Base-by-base conservation (phyloP, 805 yeast species). In the Pichia occidentalis region DNA sequence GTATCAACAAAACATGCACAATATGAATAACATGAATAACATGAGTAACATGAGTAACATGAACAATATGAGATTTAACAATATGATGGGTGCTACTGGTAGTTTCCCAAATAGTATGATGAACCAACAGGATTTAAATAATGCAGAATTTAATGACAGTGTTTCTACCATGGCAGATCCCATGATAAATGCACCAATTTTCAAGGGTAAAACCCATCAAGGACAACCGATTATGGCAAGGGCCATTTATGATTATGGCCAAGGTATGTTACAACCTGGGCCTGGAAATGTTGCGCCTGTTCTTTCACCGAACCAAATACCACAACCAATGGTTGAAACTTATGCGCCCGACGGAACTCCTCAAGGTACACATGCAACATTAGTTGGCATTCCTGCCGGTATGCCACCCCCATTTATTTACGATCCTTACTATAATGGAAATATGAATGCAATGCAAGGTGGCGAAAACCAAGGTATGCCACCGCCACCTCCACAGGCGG, bases 351-450 rank as follows among this genome's bases (percentile, higher is more conserved):
- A 47, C 10, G 42, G 36, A 7, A 37, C 50, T 12, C 49, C 54
- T 5, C 53, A 47, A 40, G 50, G 45, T 7, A 40, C 46, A 4
- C 51, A 53, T 18, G 40, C 44, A 11, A 44, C 50, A n/a, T 32
- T 54, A 43, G 53, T 51, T 16, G 51, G 53, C 17, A 47, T 56
- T 18, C 58, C 56, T 7, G 44, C 51, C 3, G 57, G 60, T 10
- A 40, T 56, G 34, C 56, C 59, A 11, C 50, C 54, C 9, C 57
- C 54, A n/a, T 46, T 57, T 50, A 56, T 54, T 31, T 58, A 58
- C 42, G 63, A 58, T 37, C 61, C 63, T 7, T 58, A 58, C 36
- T 53, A 47, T 43, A 50, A 22, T 27, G 38, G 5, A 26, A 32
- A 22, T 34, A 33, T 23, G 27, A 29, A n/a, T n/a, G n/a, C n/a